A percentile compares a stretch with the other conserved stretches of the same genome.
Conservation (phyloP, 1,284 basidiomycete species). For the Cystobasidiaceae sp. region DNA sequence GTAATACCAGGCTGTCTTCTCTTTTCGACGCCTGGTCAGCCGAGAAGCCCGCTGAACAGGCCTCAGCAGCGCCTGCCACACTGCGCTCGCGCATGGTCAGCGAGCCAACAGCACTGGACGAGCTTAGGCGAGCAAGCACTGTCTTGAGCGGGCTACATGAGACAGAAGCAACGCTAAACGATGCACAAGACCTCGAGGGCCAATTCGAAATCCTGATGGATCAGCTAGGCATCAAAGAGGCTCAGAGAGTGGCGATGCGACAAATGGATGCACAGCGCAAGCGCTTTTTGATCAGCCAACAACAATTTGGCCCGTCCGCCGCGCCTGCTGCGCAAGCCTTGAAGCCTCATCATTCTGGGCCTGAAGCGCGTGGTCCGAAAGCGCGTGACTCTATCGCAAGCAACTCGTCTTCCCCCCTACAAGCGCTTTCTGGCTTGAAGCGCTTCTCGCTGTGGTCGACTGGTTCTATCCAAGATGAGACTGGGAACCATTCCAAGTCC, state of each 20-base stretch:
- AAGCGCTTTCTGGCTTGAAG: constrained; percentile 57
- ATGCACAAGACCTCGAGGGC: constrained; percentile 44
- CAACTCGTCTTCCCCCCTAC: constrained; percentile 46
- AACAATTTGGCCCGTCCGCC: constrained; percentile 46
- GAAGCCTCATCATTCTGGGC: constrained; percentile 47
- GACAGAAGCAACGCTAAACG: constrained; percentile 42
- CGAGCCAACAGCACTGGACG: constrained; percentile 29
- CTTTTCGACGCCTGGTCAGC: constrained; percentile 39
- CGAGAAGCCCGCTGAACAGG: neutral
- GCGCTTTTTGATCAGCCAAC: constrained; percentile 56
- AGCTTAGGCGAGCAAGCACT: constrained; percentile 2
- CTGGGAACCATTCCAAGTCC: constrained; percentile 38
- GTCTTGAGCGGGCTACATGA: constrained; percentile 57
- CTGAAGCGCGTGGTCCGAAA: neutral
- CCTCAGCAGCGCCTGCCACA: neutral
- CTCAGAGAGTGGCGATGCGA: constrained; percentile 62
- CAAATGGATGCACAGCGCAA: constrained; percentile 62
- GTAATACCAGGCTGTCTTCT: constrained; percentile 33
- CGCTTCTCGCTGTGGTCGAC: constrained; percentile 42
- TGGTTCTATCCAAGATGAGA: neutral
- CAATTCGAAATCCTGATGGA: constrained; percentile 64
- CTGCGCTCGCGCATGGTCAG: constrained; percentile 32
- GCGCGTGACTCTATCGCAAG: constrained; percentile 35
- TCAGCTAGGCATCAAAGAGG: constrained; percentile 66
- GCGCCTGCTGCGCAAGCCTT: constrained; percentile 43